Conservation (phyloP, 169 alveolate genomes). For the Cryptosporidium tyzzeri region DNA sequence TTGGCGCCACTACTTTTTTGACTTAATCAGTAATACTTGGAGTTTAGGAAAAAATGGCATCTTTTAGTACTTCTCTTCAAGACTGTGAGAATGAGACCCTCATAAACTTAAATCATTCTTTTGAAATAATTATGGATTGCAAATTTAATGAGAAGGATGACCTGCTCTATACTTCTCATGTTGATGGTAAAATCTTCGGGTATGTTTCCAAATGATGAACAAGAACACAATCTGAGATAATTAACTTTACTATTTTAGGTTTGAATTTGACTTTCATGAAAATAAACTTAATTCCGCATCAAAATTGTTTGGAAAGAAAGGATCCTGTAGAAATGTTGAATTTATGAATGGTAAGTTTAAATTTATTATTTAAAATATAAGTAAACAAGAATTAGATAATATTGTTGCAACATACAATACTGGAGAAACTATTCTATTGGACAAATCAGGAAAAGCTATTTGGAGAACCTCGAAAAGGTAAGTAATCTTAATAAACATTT, state of each 20-base stretch:
- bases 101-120: not conserved
- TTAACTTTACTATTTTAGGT: constrained; percentile 1
- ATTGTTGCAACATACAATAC: constrained; percentile 47
- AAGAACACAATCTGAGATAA: not conserved
- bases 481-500: not conserved
- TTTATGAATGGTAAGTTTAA: constrained; percentile 49
- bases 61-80: constrained; percentile 39
- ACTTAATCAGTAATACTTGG: not conserved
- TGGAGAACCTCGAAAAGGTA: constrained; percentile 61
- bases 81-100: not conserved
- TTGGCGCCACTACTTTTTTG: constrained; percentile 18
- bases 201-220: not conserved
- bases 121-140: constrained; percentile 58
- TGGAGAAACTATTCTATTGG: constrained; percentile 40
- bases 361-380: not conserved
- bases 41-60: constrained; percentile 14
- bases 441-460: constrained; percentile 3
- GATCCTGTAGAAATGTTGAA: constrained; percentile 69
- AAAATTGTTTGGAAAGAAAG: constrained; percentile 38
- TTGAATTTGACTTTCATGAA: constrained; percentile 28
- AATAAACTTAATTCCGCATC: constrained; percentile 13
- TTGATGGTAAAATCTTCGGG: constrained; percentile 41
- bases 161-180: constrained; percentile 48
- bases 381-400: not conserved
- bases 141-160: constrained; percentile 25